Conservation (phyloP, 345 rosid species). For the Ailanthus altissimus region DNA sequence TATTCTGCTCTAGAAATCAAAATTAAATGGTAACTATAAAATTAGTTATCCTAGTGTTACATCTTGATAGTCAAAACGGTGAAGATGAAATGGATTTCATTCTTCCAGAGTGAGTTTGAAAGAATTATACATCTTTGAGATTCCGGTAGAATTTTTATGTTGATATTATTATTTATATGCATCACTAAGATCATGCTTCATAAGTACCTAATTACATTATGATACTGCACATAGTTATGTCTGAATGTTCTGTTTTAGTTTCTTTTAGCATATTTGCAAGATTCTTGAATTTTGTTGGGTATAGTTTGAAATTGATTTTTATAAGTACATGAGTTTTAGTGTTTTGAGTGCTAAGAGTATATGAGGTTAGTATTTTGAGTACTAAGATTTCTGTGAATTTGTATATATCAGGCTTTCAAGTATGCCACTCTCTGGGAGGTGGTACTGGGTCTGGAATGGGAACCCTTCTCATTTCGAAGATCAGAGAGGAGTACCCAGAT, state of each 20-base stretch:
- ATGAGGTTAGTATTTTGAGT: not conserved
- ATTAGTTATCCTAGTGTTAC: not conserved
- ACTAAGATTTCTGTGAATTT: not conserved
- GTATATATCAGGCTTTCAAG: constrained; percentile 55
- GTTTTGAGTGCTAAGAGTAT: not conserved
- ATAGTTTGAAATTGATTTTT: not conserved
- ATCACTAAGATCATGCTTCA: too few species aligned
- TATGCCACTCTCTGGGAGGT: constrained; percentile 70
- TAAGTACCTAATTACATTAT: too few species aligned
- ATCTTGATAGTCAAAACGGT: not conserved
- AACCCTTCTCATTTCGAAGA: constrained; percentile 65
- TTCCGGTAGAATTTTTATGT: not conserved
- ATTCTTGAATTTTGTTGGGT: not conserved
- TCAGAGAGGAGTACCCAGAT: constrained; percentile 69
- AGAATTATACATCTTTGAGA: not conserved
- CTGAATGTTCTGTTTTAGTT: not conserved
- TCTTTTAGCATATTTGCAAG: not conserved
- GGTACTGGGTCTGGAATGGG: constrained; percentile 83
- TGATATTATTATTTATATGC: too few species aligned
- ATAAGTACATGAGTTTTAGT: not conserved
- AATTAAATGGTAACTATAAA: not conserved
- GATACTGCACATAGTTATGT: not conserved
- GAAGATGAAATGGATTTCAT: not conserved
- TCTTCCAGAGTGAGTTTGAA: not conserved
- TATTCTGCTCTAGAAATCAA: not conserved